A percentile compares a stretch with the other conserved stretches of the same genome.
Conservation (phyloP, 768 basidiomycete genomes). For the Suillus weaverae region DNA sequence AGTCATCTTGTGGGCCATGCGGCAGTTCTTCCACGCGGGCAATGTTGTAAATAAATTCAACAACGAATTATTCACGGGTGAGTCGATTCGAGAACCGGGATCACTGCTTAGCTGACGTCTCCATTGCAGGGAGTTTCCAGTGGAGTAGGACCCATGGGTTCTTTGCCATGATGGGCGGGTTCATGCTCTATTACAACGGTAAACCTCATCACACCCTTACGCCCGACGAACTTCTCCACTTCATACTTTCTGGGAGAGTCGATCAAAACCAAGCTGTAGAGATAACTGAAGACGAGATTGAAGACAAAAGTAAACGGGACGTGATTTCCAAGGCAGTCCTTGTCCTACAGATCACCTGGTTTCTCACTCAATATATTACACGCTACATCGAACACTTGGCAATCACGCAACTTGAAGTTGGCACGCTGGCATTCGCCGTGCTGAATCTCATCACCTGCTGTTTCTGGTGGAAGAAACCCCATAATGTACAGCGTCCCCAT, state of each 20-base stretch:
- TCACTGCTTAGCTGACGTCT: not conserved
- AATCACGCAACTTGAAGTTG: constrained; percentile 34
- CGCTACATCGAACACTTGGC: constrained; percentile 22
- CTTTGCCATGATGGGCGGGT: constrained; percentile 31
- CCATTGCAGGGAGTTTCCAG: constrained; percentile 7
- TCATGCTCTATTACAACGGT: constrained; percentile 13
- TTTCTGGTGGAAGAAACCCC: constrained; percentile 39
- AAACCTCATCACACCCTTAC: not conserved
- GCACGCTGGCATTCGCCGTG: constrained; percentile 31
- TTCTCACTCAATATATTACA: constrained; percentile 28
- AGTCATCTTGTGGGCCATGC: constrained; percentile 28
- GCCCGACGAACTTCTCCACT: constrained; percentile 6
- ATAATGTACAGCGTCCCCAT: constrained; percentile 20
- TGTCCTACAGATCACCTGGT: constrained; percentile 34
- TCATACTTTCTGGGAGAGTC: constrained; percentile 13
- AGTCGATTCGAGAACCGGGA: not conserved
- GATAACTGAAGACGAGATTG: constrained; percentile 21
- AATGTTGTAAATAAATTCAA: not conserved
- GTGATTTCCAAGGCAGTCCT: constrained; percentile 30
- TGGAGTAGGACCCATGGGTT: constrained; percentile 26
- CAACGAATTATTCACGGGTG: not conserved
- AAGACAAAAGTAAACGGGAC: constrained; percentile 35
- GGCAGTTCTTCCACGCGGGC: constrained; percentile 25
- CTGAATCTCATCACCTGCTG: constrained; percentile 29
- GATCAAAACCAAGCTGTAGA: not conserved